Base-by-base conservation (phyloP, 371 early-diverging fungal species). In the Batkoa obscura region DNA sequence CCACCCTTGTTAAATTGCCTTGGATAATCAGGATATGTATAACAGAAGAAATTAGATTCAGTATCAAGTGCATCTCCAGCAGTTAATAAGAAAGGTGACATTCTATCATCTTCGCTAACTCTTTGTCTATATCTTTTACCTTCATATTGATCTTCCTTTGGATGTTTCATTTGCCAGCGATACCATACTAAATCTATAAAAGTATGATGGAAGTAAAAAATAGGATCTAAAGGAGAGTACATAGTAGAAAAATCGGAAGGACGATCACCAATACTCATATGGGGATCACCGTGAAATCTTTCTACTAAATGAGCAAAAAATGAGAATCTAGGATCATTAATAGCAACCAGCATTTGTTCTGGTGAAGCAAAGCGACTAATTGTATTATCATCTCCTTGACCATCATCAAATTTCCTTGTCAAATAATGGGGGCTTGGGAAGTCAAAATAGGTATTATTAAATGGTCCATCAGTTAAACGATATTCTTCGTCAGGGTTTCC, bases 161-260 rank as follows among this genome's bases (percentile, higher is more conserved):
- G 12, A 17, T 30, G 30, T 17, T 46, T 30, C 12, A 10, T 30
- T 30, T 73, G 75, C 69, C 67, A 74, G 50, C 59, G 53, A 64
- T 61, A 61, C 75, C 73, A 74, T 50, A 74, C 57, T 17, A 68
- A 64, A 57, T 74, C 74, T 10, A 75, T 57, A 48, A 68, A 69
- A 35, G 65, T 64, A 39, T 74, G 74, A 58, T 74, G 75, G 60
- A 72, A 59, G 46, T 56, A 65, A 60, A 74, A 74, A 45, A 70
- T 57, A 33, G 68, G 64, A 48, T 75, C 75, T 54, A 66, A 66
- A 9, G 74, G 75, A n/a, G 67, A 61, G 47, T 59, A 53, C 54
- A 36, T 58, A 0, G 66, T 66, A 0, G 57, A 43, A 50, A 74
- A 73, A 54, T 74, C 74, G 10, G 41, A 39, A 13, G 5, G 8